A percentile compares a stretch with the other conserved stretches of the same genome.
phyloP scores from a whole-genome alignment of 2,329 filamentous ascomycete genomes.

The Colletotrichum euphorbiae region DNA sequence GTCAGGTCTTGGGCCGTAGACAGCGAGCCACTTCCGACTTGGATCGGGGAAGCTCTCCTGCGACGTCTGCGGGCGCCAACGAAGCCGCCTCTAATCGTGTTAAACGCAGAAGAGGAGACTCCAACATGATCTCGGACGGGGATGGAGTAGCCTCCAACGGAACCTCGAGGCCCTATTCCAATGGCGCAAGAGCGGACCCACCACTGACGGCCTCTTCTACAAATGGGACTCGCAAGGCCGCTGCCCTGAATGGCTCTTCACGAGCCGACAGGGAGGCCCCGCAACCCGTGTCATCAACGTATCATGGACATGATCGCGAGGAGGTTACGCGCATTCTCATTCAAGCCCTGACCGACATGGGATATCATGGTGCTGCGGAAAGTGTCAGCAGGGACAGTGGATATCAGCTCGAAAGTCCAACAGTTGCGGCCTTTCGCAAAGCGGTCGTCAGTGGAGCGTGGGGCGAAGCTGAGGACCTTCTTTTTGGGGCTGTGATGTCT shows the following conservation, averaged over 20 bases:
- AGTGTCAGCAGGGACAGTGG: slow-evolving; percentile 85
- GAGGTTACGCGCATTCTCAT: slow-evolving; percentile 94
- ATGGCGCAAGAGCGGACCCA: slow-evolving; percentile 65
- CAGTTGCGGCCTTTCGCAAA: slow-evolving; percentile 85
- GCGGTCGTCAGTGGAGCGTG: slow-evolving; percentile 86
- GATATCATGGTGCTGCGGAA: slow-evolving; percentile 82
- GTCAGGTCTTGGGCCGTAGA: slow-evolving; percentile 66
- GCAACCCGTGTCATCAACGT: slow-evolving; percentile 56
- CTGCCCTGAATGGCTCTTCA: slow-evolving; percentile 41
- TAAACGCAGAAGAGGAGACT: slow-evolving; percentile 68
- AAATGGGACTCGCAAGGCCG: slow-evolving; percentile 57
- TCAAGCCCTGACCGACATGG: slow-evolving; percentile 89
- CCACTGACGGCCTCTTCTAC: slow-evolving; percentile 47
- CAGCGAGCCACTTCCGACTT: slow-evolving; percentile 59
- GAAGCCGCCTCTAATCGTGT: slow-evolving; percentile 44
- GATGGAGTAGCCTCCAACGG: slow-evolving; percentile 65
- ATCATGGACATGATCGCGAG: slow-evolving; percentile 89
- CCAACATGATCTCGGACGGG: slow-evolving; percentile 73
- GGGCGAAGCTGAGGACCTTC: slow-evolving; percentile 83
- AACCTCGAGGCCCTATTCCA: slow-evolving; percentile 63
- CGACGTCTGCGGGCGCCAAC: slow-evolving; percentile 42
- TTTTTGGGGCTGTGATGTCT: slow-evolving; percentile 65
- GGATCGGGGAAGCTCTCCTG: slow-evolving; percentile 47
- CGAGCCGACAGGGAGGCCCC: slow-evolving; percentile 45
- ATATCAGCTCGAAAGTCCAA: slow-evolving; percentile 85